A percentile compares a stretch with the other conserved stretches of the same genome.
Evolutionary conservation across 495 filamentous ascomycete species (phyloP).

Genomic region (Aspergillus campestris): DNA sequence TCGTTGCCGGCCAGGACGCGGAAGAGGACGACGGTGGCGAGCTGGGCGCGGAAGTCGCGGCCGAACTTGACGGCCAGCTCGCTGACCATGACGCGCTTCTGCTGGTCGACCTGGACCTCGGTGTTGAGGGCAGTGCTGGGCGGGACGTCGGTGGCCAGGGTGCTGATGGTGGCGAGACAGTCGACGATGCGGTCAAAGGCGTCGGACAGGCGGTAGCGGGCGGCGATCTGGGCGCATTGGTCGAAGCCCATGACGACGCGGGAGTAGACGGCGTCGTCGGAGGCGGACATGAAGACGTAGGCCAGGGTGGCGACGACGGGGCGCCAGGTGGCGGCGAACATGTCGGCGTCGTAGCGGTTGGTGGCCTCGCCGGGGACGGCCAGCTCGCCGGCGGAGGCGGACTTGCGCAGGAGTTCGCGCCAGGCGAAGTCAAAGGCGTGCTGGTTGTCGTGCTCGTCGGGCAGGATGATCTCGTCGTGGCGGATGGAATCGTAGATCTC

Average conservation of each 20-base stretch:
- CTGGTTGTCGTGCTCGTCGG: slow-evolving; percentile 93
- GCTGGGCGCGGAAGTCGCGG: slow-evolving; percentile 82
- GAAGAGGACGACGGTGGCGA: slow-evolving; percentile 91
- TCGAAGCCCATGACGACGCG: slow-evolving; percentile 90
- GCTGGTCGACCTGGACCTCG: slow-evolving; percentile 69
- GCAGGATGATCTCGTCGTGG: slow-evolving; percentile 88
- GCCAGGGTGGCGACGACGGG: slow-evolving; percentile 90
- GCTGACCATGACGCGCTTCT: slow-evolving; percentile 94
- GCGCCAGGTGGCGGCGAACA: slow-evolving; percentile 95
- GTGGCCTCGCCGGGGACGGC: slow-evolving; percentile 74
- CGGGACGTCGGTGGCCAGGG: slow-evolving; percentile 61
- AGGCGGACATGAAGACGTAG: slow-evolving; percentile 98
- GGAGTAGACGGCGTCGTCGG: slow-evolving; percentile 93
- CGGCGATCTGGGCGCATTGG: slow-evolving; percentile 90
- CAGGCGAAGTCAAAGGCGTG: slow-evolving; percentile 96
- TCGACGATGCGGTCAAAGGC: slow-evolving; percentile 86
- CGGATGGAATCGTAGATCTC: slow-evolving; percentile 88
- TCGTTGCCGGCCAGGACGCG: slow-evolving; percentile 81
- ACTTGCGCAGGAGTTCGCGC: slow-evolving; percentile 87
- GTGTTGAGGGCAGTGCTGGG: slow-evolving; percentile 89
- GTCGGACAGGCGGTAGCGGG: slow-evolving; percentile 74
- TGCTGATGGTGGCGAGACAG: slow-evolving; percentile 83
- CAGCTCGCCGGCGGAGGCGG: slow-evolving; percentile 63
- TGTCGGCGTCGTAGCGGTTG: slow-evolving; percentile 92
- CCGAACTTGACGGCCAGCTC: slow-evolving; percentile 97